Conservation (phyloP, 1,284 basidiomycete genomes). For the Phellopilus nigrolimitatus region DNA sequence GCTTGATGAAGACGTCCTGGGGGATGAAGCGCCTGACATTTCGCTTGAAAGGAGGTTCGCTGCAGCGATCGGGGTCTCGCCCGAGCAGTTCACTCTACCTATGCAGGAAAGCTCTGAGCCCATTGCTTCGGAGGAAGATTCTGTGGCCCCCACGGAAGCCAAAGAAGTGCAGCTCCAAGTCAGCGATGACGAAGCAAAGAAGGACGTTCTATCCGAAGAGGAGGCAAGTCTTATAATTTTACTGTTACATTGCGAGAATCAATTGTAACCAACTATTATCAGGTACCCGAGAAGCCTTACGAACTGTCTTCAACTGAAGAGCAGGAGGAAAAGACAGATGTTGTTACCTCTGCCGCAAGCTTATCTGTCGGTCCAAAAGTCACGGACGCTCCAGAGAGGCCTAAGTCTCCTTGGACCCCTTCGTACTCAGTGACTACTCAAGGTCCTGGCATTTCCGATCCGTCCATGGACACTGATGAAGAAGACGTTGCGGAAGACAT, state of each 20-base stretch:
- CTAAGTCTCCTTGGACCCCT: constrained; percentile 15
- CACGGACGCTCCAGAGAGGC: constrained; percentile 10
- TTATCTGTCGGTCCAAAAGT: constrained; percentile 3
- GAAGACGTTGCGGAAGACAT: background rate
- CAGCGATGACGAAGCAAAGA: background rate
- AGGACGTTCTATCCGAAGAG: background rate
- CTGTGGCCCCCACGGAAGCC: background rate
- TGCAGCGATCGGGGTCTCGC: background rate
- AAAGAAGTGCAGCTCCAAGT: background rate
- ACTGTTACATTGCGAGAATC: background rate
- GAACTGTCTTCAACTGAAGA: too few relatives aligned
- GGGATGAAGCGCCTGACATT: background rate
- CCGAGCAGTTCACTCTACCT: background rate
- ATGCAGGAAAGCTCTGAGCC: background rate
- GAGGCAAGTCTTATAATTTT: background rate
- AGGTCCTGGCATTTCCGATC: constrained; percentile 1
- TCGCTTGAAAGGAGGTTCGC: constrained; percentile 1
- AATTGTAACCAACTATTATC: background rate
- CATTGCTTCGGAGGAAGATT: background rate
- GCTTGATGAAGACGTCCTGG: constrained; percentile 5
- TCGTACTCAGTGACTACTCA: constrained; percentile 14
- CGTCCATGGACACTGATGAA: background rate
- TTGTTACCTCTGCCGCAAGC: background rate
- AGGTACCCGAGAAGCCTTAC: background rate
- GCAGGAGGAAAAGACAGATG: constrained; percentile 1